Percentiles rank a stretch among this genome's conserved stretches.
Evolutionary conservation across 83 land plant species (phyloP).

Genomic region (Thuja plicata): DNA sequence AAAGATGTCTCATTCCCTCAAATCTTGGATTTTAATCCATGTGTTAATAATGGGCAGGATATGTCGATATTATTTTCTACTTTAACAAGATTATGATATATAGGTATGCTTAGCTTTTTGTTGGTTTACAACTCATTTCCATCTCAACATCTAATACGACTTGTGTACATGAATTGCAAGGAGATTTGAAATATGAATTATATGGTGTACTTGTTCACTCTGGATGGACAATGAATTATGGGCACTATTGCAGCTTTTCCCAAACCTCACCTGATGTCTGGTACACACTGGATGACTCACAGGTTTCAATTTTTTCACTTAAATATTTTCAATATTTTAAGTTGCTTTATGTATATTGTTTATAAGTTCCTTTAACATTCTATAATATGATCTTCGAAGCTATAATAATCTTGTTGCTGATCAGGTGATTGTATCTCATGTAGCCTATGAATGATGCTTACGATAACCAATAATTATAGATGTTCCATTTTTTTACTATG

Average conservation of each 20-base stretch:
- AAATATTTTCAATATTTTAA: no score
- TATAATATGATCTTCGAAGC: not conserved
- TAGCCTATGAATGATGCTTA: not conserved
- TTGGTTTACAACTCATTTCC: not conserved
- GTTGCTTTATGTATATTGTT: not conserved
- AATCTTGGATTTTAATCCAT: constrained; percentile 51
- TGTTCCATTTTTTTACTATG: not conserved
- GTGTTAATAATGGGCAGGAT: constrained; percentile 12
- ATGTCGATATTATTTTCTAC: constrained; percentile 6
- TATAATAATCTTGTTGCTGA: not conserved
- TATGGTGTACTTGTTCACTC: constrained; percentile 70
- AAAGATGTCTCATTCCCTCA: constrained; percentile 45
- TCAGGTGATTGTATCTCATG: not conserved
- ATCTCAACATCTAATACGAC: not conserved
- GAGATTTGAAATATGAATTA: constrained; percentile 47
- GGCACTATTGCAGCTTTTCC: constrained; percentile 61
- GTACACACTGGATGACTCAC: constrained; percentile 55
- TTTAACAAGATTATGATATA: not conserved
- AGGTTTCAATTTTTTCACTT: constrained; percentile 19
- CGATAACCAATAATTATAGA: not conserved
- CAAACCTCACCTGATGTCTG: constrained; percentile 60
- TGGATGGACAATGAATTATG: constrained; percentile 49
- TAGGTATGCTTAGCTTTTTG: not conserved
- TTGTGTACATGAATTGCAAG: constrained; percentile 20
- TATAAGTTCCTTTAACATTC: not conserved